Evolutionary conservation across 805 yeast genomes (phyloP).

Genomic region (Candida ascalaphidarum): DNA sequence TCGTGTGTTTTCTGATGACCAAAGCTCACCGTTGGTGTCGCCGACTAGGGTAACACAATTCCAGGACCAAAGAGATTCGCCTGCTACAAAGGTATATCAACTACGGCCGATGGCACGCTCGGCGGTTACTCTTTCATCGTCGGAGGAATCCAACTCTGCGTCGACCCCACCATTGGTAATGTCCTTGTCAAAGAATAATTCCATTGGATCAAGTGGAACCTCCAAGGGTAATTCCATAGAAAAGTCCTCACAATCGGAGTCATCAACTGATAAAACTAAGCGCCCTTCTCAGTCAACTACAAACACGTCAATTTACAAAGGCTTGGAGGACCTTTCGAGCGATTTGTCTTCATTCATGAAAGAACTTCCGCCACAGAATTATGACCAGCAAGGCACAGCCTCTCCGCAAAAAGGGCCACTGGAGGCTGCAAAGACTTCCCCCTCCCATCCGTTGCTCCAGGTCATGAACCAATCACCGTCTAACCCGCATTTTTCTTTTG

Average conservation of each 20-base stretch:
- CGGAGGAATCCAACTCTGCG: neutral
- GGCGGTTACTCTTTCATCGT: slow-evolving; percentile 18
- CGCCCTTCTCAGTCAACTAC: slow-evolving; percentile 16
- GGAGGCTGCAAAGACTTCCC: neutral
- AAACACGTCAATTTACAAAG: slow-evolving; percentile 17
- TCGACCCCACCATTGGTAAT: too few species aligned
- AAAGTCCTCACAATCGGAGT: neutral
- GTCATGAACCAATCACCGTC: too few species aligned
- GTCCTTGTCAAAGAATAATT: too few species aligned
- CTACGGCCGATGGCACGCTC: slow-evolving; percentile 25
- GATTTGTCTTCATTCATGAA: slow-evolving; percentile 13
- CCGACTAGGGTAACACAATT: too few species aligned
- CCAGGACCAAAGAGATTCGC: too few species aligned
- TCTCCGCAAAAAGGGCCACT: too few species aligned
- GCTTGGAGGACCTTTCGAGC: slow-evolving; percentile 19
- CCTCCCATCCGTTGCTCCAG: too few species aligned
- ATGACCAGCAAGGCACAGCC: neutral
- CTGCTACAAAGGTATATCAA: slow-evolving; percentile 8
- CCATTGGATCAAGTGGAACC: too few species aligned
- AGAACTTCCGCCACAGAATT: too few species aligned
- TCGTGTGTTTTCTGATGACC: too few species aligned
- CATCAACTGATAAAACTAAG: slow-evolving; percentile 1
- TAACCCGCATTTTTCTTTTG: too few species aligned
- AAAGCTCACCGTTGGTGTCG: too few species aligned
- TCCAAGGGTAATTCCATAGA: neutral